phyloP scores from a whole-genome alignment of 225 moss, liverwort and hornwort species.

The Pseudisothecium myosuroides region DNA sequence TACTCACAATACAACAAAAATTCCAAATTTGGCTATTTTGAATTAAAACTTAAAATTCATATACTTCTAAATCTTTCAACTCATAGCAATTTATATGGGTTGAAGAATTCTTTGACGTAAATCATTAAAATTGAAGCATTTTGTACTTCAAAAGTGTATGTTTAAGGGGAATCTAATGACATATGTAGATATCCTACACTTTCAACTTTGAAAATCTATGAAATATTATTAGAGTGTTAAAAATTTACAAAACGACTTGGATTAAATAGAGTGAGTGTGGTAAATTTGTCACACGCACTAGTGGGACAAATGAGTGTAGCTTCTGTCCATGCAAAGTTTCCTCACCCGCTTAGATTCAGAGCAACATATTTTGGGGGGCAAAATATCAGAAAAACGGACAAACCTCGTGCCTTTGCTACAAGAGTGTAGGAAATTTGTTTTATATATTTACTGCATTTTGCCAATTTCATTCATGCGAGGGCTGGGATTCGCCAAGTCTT shows the following conservation, averaged over 20 bases:
- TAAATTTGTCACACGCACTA: not conserved
- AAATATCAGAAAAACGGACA: accelerated
- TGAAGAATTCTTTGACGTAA: no score
- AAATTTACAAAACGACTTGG: not conserved
- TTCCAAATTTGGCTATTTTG: no score
- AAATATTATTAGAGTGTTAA: not conserved
- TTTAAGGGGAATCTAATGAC: not conserved
- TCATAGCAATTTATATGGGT: no score
- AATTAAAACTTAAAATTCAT: no score
- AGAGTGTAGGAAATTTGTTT: not conserved
- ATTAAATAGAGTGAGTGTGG: accelerated
- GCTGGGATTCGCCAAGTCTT: not conserved
- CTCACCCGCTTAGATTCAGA: not conserved
- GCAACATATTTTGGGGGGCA: accelerated
- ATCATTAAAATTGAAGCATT: not conserved
- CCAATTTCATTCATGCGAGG: not conserved
- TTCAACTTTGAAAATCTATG: not conserved
- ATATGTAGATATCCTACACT: not conserved
- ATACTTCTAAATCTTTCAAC: no score
- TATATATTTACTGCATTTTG: not conserved
- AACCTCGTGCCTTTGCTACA: not conserved
- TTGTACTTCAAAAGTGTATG: not conserved
- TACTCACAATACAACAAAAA: no score
- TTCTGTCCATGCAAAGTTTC: not conserved
- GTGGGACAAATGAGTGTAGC: not conserved